Evolutionary conservation across 2,329 filamentous ascomycete species (phyloP), one percentile per base, ranked within the genome.

Genomic region (Ophiosphaerella herpotricha): DNA sequence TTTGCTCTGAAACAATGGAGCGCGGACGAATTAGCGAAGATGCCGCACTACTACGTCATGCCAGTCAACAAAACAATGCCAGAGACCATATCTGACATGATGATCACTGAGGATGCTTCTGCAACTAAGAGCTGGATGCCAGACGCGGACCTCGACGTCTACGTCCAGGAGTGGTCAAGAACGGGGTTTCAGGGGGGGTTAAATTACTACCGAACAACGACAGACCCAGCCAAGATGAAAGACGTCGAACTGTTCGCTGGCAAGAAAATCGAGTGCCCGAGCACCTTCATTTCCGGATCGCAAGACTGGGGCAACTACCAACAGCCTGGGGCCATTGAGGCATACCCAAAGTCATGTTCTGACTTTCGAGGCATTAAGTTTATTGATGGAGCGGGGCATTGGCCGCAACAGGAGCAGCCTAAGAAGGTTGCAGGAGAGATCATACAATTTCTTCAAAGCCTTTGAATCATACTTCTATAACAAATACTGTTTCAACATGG

Each of bases 11-110:
- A 73, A 11, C 74, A 70, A 2, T 88, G 84, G 84, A 78, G 72
- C 2, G 85, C 85, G 0, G 65, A 74, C 11, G 80, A 85, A 38
- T 66, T 89, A 2, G 77, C 77, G 1, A 76, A 81, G 50, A 79
- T 89, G 77, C 86, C 86, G 0, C 76, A 82, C 44, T 89, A 89
- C 74, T 89, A 89, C 71, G 78, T 88, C 58, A 86, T 89, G 85
- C 81, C 78, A 1, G 67, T 79, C 2, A 62, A 80, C 39, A 72
- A 76, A 7, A 80, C 78, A 1, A 88, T 89, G 82, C 83, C 84
- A 0, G 75, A 82, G 39, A 77, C 78, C 0, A 79, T 90, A 1
- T 75, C 76, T 1, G 56, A 72, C 8, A 78, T 81, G 59, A 87
- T 88, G 84, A 55, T 63, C 2, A 66, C 63, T 14, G 81, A 86